These are phyloP conservation scores for Tolypocladium pustulatum DNA, from an alignment of 2,329 filamentous ascomycete species.

Conservation along the genomic window DNA sequence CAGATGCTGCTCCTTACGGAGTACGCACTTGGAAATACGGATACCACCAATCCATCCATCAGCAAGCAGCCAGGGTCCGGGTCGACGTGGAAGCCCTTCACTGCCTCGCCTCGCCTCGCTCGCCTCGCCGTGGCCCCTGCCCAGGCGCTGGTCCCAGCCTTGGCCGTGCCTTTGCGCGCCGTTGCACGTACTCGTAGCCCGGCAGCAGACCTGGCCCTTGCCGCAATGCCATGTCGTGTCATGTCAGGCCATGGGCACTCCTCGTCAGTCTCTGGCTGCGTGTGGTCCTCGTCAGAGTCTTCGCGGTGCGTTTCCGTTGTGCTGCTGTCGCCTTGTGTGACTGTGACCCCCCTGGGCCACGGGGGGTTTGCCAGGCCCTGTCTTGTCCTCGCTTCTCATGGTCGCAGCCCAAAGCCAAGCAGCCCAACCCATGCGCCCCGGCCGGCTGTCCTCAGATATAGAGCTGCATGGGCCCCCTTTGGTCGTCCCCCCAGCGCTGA, in stretches of 20 bases:
- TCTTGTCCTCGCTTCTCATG: not conserved
- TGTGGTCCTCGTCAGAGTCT: not conserved
- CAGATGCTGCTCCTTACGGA: not conserved
- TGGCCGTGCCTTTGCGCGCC: not conserved
- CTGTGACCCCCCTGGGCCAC: no score
- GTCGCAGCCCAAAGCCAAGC: not conserved
- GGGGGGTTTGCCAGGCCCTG: no score
- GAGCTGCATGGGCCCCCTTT: not conserved
- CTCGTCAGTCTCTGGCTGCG: not conserved
- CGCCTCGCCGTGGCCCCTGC: slow-evolving; percentile 1
- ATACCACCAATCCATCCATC: not conserved
- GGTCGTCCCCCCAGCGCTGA: slow-evolving; percentile 1
- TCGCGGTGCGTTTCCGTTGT: not conserved
- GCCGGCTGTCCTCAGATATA: not conserved
- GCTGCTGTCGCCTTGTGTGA: no score
- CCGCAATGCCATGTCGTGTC: slow-evolving; percentile 8
- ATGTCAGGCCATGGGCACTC: slow-evolving; percentile 3
- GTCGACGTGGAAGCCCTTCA: not conserved
- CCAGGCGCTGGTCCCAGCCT: not conserved
- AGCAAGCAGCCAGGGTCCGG: not conserved
- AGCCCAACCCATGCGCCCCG: not conserved
- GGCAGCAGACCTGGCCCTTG: not conserved
- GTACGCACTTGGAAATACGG: no score
- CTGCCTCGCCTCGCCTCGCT: slow-evolving; percentile 4
- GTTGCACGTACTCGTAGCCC: not conserved